Evolutionary conservation across 2,329 filamentous ascomycete species (phyloP).

Genomic region (Metarhizium rileyi): DNA sequence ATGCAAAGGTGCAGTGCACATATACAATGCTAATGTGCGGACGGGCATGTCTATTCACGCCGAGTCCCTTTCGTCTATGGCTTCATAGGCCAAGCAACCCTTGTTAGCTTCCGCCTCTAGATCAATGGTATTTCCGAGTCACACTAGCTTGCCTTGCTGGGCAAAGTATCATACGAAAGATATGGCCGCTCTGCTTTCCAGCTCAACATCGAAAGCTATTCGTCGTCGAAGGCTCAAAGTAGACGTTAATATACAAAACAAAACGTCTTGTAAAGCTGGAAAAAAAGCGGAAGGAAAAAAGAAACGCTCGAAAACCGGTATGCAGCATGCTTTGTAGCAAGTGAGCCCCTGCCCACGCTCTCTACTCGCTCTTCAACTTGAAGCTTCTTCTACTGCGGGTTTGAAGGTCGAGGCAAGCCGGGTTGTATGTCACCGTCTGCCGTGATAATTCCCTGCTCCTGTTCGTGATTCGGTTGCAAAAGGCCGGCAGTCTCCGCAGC

Average conservation of each 20-base stretch:
- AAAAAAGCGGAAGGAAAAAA: too few species aligned
- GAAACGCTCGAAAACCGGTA: conserved; percentile 5
- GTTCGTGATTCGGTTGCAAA: conserved; percentile 29
- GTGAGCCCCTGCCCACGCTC: background rate
- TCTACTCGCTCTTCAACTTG: background rate
- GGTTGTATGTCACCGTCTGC: conserved; percentile 31
- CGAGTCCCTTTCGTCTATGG: background rate
- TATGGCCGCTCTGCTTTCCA: too few species aligned
- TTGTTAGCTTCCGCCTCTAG: background rate
- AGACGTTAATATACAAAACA: conserved; percentile 7
- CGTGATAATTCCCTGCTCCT: conserved; percentile 26
- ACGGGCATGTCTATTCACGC: background rate
- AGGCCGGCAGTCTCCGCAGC: conserved; percentile 37
- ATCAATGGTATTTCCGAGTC: background rate
- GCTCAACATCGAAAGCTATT: too few species aligned
- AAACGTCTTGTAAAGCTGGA: too few species aligned
- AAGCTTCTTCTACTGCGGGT: too few species aligned
- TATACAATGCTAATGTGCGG: background rate
- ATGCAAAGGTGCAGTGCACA: background rate
- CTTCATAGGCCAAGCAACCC: background rate
- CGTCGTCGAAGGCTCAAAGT: background rate
- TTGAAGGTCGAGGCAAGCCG: conserved; percentile 14
- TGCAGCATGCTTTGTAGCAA: background rate
- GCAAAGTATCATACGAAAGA: background rate
- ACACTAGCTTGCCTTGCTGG: background rate